Conservation (phyloP, 2,329 filamentous ascomycete species). For the Verticillium albo-atrum region DNA sequence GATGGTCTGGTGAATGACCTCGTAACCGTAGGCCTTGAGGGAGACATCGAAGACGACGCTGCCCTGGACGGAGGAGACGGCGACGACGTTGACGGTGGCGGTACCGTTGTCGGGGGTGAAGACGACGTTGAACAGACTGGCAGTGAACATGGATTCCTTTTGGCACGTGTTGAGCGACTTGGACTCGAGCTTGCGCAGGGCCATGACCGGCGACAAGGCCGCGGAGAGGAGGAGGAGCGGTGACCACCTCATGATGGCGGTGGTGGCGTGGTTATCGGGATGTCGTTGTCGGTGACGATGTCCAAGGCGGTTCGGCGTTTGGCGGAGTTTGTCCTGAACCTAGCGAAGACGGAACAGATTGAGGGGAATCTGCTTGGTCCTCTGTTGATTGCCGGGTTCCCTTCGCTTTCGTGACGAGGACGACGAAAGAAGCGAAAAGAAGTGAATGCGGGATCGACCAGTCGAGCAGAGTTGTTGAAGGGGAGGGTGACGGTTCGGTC, state of each 20-base stretch:
- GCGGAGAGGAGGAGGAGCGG: slow-evolving; percentile 40
- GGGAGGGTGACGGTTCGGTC: not conserved
- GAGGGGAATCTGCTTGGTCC: too few relatives aligned
- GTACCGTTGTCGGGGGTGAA: slow-evolving; percentile 73
- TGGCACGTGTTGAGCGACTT: slow-evolving; percentile 83
- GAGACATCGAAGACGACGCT: slow-evolving; percentile 74
- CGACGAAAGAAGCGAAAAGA: not conserved
- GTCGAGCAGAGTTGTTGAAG: not conserved
- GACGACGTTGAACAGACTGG: slow-evolving; percentile 81
- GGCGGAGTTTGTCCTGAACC: not conserved
- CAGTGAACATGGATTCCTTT: slow-evolving; percentile 78
- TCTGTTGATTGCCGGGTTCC: not conserved
- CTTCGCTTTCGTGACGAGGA: not conserved
- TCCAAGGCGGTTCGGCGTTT: not conserved
- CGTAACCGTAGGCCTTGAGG: slow-evolving; percentile 79
- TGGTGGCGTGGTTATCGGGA: slow-evolving; percentile 1
- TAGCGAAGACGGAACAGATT: not conserved
- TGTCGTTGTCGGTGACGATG: not conserved
- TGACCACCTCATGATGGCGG: slow-evolving; percentile 41
- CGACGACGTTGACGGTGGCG: slow-evolving; percentile 69
- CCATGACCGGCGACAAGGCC: slow-evolving; percentile 44
- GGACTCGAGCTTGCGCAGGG: slow-evolving; percentile 68
- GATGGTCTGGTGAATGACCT: slow-evolving; percentile 60
- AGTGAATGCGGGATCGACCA: not conserved
- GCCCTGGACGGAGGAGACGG: slow-evolving; percentile 77